These are phyloP conservation scores for Ustilago nuda DNA, from an alignment of 1,284 basidiomycete genomes.

Conservation along the genomic window DNA sequence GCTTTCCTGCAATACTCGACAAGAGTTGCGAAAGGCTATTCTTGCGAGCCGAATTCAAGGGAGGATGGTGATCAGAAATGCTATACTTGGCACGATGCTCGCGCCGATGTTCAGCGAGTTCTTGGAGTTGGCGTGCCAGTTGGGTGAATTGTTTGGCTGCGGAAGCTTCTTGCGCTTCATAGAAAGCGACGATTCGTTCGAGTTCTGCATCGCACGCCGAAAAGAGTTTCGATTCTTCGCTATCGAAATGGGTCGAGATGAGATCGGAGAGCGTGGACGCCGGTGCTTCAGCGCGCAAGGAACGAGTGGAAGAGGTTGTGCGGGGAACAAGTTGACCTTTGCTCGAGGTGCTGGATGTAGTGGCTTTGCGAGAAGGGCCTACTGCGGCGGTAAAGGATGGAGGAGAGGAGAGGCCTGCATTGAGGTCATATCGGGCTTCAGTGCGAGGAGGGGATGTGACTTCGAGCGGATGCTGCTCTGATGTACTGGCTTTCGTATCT, in stretches of 20 bases:
- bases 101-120: slow-evolving; percentile 64
- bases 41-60: slow-evolving; percentile 8
- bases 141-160: slow-evolving; percentile 74
- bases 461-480: background rate
- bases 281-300: slow-evolving; percentile 7
- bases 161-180: slow-evolving; percentile 79
- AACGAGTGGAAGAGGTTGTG: slow-evolving; percentile 15
- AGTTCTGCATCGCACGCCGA: slow-evolving; percentile 55
- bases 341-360: slow-evolving; percentile 19
- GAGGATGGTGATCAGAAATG: slow-evolving; percentile 27
- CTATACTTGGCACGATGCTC: slow-evolving; percentile 56
- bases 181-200: slow-evolving; percentile 74
- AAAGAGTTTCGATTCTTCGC: slow-evolving; percentile 79
- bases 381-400: background rate
- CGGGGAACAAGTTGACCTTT: slow-evolving; percentile 15
- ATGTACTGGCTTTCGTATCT: background rate
- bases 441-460: background rate
- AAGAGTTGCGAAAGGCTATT: slow-evolving; percentile 32
- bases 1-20: slow-evolving; percentile 26
- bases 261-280: slow-evolving; percentile 35
- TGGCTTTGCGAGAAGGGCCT: slow-evolving; percentile 4
- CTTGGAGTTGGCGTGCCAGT: slow-evolving; percentile 77
- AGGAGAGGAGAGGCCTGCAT: background rate
- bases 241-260: slow-evolving; percentile 73
- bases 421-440: slow-evolving; percentile 15